Evolutionary conservation across 2,329 filamentous ascomycete genomes (phyloP).

Genomic region (Ophiosphaerella korrae): DNA sequence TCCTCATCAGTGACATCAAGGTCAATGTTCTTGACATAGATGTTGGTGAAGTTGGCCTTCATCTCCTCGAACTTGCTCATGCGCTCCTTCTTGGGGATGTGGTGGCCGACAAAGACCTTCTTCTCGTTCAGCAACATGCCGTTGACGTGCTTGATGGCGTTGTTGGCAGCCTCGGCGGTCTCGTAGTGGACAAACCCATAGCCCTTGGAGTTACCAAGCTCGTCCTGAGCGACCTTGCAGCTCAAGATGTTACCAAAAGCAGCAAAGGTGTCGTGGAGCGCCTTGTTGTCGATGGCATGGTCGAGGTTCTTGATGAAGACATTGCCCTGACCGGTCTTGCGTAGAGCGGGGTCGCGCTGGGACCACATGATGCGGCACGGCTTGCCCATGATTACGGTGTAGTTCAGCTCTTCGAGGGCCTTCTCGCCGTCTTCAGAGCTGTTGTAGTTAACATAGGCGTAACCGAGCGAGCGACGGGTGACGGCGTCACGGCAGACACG

Average conservation of each 20-base stretch:
- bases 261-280: slow-evolving; percentile 96
- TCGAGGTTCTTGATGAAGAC: slow-evolving; percentile 99
- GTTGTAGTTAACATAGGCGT: slow-evolving; percentile 99
- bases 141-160: slow-evolving; percentile 99
- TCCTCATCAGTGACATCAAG: slow-evolving; percentile 86
- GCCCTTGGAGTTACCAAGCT: slow-evolving; percentile 94
- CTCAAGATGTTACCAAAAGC: slow-evolving; percentile 98
- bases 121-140: slow-evolving; percentile 99
- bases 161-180: slow-evolving; percentile 93
- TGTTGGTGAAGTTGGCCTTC: slow-evolving; percentile 99
- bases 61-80: slow-evolving; percentile 99
- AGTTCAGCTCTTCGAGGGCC: slow-evolving; percentile 98
- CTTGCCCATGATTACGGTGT: slow-evolving; percentile 97
- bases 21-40: slow-evolving; percentile 99
- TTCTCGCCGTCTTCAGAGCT: slow-evolving; percentile 95
- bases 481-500: slow-evolving; percentile 99
- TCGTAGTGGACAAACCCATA: slow-evolving; percentile 99
- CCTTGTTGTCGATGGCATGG: slow-evolving; percentile 99
- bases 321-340: slow-evolving; percentile 99
- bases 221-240: slow-evolving; percentile 99
- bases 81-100: slow-evolving; percentile 99
- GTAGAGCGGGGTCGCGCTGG: slow-evolving; percentile 96
- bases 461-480: slow-evolving; percentile 96
- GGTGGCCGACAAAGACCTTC: slow-evolving; percentile 99
- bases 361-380: slow-evolving; percentile 99